Conservation (phyloP, 129 eudicot species). For the Flaveria bidentis region DNA sequence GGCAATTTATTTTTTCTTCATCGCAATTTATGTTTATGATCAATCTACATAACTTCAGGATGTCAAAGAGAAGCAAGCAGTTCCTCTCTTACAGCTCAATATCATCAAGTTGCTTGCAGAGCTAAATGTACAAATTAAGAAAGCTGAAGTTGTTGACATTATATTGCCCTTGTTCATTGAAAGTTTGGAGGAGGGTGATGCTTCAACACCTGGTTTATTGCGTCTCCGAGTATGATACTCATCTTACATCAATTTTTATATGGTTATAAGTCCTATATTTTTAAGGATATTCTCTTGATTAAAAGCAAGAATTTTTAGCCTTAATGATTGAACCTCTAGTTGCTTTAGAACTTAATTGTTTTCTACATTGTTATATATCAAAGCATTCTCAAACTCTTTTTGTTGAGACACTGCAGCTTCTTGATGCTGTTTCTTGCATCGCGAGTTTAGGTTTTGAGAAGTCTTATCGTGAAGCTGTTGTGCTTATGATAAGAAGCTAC, state of each 20-base stretch:
- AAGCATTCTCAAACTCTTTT: constrained; percentile 52
- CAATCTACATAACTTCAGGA: constrained; percentile 48
- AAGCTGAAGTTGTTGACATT: constrained; percentile 86
- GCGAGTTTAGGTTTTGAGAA: constrained; percentile 99
- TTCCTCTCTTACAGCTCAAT: constrained; percentile 76
- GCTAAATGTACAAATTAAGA: constrained; percentile 66
- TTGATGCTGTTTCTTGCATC: constrained; percentile 99
- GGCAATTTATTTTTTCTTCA: neutral
- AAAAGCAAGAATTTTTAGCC: constrained; percentile 7
- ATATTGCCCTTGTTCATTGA: constrained; percentile 85
- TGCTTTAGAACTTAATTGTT: constrained; percentile 6
- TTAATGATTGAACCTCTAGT: constrained; percentile 13
- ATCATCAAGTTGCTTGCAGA: constrained; percentile 85
- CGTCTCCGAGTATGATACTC: constrained; percentile 74
- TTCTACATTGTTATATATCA: constrained; percentile 7
- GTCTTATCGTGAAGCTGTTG: constrained; percentile 97
- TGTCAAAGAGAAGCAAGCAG: constrained; percentile 72
- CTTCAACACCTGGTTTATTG: constrained; percentile 86
- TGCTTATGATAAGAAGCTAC: constrained; percentile 90
- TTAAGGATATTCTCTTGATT: constrained; percentile 5
- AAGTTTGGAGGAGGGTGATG: constrained; percentile 97
- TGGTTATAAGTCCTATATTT: constrained; percentile 9
- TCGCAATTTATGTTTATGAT: neutral
- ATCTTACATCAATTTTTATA: constrained; percentile 25
- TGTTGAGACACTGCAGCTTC: constrained; percentile 88